Evolutionary conservation across 306 rosid genomes (phyloP), one percentile per base, ranked within the genome.

Genomic region (Leucaena leucocephala): DNA sequence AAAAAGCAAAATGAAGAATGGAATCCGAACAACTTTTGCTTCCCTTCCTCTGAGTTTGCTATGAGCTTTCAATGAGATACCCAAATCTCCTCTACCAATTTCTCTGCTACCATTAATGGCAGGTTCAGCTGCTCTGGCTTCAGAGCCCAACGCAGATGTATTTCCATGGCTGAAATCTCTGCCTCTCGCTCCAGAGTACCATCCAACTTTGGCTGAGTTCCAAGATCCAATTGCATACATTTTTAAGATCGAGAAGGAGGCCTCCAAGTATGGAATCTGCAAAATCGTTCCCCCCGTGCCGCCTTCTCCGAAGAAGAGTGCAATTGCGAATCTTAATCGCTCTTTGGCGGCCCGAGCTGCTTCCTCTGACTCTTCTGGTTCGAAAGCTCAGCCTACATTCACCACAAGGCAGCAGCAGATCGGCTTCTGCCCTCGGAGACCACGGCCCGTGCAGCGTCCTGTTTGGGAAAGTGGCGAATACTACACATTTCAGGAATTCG

Each of bases 211-310:
- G 59, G 87, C 93, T 2, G 97, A 92, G 94, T 92, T 92, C 68
- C 94, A 92, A 83, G 97, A 92, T 92, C 97, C 97, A 80, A 92
- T 92, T 86, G 80, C 88, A 39, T 92, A 92, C 92, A 92, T 92
- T 85, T 91, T 86, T 68, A 92, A 92, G 87, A 92, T 92, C 91
- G 97, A 92, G 84, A 88, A 90, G 22, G 92, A 92, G 76, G 97
- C 97, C 16, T 92, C 94, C 39, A 76, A 80, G 80, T 92, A 74
- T 22, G 97, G 97, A 84, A 92, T 92, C 89, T 92, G 93, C 82
- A 92, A 92, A 86, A 91, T 91, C 83, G 87, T 91, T 0, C 97
- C 97, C 17, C 94, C 92, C 0, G 92, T 91, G 13, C 79, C 81
- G 3, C 86, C 97, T 39, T 87, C 91, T 5, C 76, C 89, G n/a